Percentiles rank a stretch among this genome's conserved stretches.
phyloP scores from a whole-genome alignment of 768 basidiomycete genomes.

The Paxillus ammoniavirescens region DNA sequence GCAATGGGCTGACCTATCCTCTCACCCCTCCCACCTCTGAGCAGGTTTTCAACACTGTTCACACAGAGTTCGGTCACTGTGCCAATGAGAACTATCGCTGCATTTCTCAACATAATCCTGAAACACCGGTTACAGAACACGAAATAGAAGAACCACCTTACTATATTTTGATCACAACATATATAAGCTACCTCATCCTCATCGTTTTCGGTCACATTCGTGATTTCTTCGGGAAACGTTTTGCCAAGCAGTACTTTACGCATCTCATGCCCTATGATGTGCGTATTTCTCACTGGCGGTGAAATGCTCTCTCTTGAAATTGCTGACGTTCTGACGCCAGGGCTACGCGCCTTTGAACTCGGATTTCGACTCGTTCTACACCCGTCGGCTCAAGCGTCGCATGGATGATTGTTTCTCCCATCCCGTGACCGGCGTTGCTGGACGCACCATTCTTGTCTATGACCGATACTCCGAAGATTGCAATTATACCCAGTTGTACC shows the following conservation, averaged over 20 bases:
- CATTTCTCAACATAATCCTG: slow-evolving; percentile 55
- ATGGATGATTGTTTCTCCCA: slow-evolving; percentile 95
- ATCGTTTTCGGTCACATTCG: slow-evolving; percentile 90
- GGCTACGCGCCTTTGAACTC: slow-evolving; percentile 97
- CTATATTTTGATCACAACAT: slow-evolving; percentile 88
- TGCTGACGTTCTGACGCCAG: slow-evolving; percentile 39
- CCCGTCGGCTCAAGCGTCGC: slow-evolving; percentile 89
- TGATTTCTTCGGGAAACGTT: slow-evolving; percentile 91
- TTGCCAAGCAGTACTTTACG: slow-evolving; percentile 64
- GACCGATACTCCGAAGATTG: slow-evolving; percentile 84
- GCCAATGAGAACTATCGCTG: slow-evolving; percentile 73
- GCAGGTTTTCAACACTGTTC: slow-evolving; percentile 73
- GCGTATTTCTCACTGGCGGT: slow-evolving; percentile 33
- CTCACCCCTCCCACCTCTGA: slow-evolving; percentile 74
- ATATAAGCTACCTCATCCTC: slow-evolving; percentile 90
- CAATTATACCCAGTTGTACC: slow-evolving; percentile 73
- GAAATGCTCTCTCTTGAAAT: slow-evolving; percentile 1
- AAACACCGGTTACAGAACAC: slow-evolving; percentile 46
- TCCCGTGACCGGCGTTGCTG: slow-evolving; percentile 92
- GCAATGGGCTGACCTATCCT: slow-evolving; percentile 61
- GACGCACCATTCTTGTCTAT: slow-evolving; percentile 83
- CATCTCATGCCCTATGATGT: slow-evolving; percentile 86
- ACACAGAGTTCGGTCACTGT: slow-evolving; percentile 93
- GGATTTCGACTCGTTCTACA: slow-evolving; percentile 99
- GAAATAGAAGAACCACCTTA: slow-evolving; percentile 87